A percentile compares a stretch with the other conserved stretches of the same genome.
Evolutionary conservation across 176 grass and related monocot genomes (phyloP).

Genomic region (Oryza glumipatula): DNA sequence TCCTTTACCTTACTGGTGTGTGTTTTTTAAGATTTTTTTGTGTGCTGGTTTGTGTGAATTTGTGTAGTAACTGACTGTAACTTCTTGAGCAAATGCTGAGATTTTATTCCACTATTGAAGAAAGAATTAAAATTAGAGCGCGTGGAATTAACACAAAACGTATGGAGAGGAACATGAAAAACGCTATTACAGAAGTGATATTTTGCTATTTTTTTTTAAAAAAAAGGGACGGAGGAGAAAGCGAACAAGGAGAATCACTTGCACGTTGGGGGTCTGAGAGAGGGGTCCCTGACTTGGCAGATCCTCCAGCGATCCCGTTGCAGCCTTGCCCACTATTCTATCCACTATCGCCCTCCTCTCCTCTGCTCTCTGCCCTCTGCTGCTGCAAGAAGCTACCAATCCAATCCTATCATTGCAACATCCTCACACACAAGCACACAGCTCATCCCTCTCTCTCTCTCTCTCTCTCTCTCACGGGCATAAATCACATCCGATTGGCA

Average conservation of each 20-base stretch:
- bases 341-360: slow-evolving; percentile 20
- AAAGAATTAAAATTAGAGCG: neutral
- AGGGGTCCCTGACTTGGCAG: slow-evolving; percentile 56
- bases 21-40: no score
- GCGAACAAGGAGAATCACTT: slow-evolving; percentile 75
- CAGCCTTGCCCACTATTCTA: slow-evolving; percentile 51
- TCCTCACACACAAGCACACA: neutral
- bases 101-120: no score
- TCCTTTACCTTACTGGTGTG: no score
- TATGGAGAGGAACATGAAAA: slow-evolving; percentile 16
- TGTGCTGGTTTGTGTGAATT: no score
- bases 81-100: no score
- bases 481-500: slow-evolving; percentile 4
- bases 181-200: neutral
- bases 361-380: neutral
- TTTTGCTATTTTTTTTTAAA: neutral
- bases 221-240: slow-evolving; percentile 10
- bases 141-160: neutral
- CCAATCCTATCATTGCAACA: slow-evolving; percentile 33
- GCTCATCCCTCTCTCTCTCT: neutral
- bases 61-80: no score
- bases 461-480: slow-evolving; percentile 30
- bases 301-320: slow-evolving; percentile 63
- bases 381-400: slow-evolving; percentile 46
- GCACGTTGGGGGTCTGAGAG: slow-evolving; percentile 65